These are phyloP conservation scores for Microbotryomycetes sp. DNA, from an alignment of 1,284 basidiomycete species.

Conservation along the genomic window DNA sequence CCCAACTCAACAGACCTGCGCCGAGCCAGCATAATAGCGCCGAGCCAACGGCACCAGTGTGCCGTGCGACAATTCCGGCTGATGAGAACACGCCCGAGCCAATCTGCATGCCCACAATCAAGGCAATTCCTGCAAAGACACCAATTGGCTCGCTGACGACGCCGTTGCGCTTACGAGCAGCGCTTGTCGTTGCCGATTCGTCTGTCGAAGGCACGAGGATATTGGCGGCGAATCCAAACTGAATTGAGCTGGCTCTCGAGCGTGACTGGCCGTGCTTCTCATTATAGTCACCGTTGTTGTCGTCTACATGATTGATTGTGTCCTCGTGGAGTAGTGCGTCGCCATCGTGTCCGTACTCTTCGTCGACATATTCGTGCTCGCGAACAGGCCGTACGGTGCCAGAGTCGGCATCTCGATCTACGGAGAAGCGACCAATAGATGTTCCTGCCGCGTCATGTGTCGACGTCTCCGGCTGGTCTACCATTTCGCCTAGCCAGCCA, in stretches of 20 bases:
- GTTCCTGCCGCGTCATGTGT: no score
- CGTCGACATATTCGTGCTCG: conserved; percentile 6
- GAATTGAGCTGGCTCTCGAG: neutral
- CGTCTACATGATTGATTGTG: conserved; percentile 85
- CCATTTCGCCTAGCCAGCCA: no score
- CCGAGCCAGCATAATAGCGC: conserved; percentile 34
- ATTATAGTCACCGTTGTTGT: conserved; percentile 71
- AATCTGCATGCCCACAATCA: conserved; percentile 25
- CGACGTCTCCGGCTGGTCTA: no score
- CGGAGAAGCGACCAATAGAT: no score
- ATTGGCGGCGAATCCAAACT: conserved; percentile 1
- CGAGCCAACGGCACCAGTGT: conserved; percentile 53
- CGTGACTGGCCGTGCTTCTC: conserved; percentile 62
- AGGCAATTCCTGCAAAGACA: conserved; percentile 9
- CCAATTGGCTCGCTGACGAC: conserved; percentile 11
- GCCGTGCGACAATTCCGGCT: conserved; percentile 65
- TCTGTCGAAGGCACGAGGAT: conserved; percentile 8
- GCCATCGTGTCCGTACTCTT: conserved; percentile 4
- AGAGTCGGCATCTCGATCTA: neutral
- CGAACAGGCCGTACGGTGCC: conserved; percentile 1
- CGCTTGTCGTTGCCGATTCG: neutral
- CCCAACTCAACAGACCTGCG: conserved; percentile 69
- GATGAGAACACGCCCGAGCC: conserved; percentile 83
- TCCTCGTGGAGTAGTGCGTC: neutral
- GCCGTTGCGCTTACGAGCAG: neutral